Conservation (phyloP, 306 rosid species). For the Cucurbita ficifolia region DNA sequence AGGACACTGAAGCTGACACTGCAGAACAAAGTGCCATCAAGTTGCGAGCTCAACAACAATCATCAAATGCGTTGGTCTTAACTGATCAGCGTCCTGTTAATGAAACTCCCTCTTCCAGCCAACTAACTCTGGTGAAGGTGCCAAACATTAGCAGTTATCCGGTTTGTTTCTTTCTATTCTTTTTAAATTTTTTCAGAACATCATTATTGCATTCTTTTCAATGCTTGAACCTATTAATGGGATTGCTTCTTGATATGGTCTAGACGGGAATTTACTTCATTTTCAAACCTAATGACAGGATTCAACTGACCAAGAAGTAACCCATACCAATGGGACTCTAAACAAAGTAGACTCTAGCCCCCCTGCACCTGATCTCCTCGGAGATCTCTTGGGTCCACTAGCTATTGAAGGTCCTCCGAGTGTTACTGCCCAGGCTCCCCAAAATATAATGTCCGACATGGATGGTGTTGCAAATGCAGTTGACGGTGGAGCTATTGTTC, state of each 20-base stretch:
- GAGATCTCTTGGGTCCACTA: conserved; percentile 84
- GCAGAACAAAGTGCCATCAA: conserved; percentile 93
- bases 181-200: background rate
- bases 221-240: background rate
- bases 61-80: conserved; percentile 87
- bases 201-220: background rate
- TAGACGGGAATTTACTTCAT: background rate
- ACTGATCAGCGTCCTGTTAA: conserved; percentile 59
- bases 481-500: conserved; percentile 79
- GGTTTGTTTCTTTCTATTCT: conserved; percentile 29
- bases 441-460: conserved; percentile 26
- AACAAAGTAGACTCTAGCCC: conserved; percentile 42
- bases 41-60: conserved; percentile 76
- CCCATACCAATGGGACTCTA: conserved; percentile 64
- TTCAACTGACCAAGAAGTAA: conserved; percentile 26
- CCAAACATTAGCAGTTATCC: conserved; percentile 42
- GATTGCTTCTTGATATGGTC: background rate
- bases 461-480: conserved; percentile 31
- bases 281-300: conserved; percentile 35
- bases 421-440: conserved; percentile 26
- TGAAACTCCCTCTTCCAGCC: conserved; percentile 44
- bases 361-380: conserved; percentile 51
- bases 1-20: conserved; percentile 80
- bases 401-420: conserved; percentile 95
- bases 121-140: conserved; percentile 66